Evolutionary conservation across 345 rosid genomes (phyloP).

Genomic region (Eucalyptus caleyi): DNA sequence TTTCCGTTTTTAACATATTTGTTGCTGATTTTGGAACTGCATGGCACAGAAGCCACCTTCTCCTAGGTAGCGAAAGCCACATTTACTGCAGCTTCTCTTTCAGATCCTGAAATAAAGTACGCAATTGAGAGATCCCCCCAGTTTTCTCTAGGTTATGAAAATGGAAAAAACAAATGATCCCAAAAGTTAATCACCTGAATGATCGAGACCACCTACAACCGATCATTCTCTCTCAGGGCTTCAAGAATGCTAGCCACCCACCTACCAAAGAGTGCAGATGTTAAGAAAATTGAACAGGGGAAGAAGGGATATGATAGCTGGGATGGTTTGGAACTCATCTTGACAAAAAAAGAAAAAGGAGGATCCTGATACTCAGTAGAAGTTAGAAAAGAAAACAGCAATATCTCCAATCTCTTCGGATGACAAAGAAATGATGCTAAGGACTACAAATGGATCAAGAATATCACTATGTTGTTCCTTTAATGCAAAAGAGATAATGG

Average conservation of each 20-base stretch:
- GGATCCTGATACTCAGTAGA: not conserved
- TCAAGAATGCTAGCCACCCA: slow-evolving; percentile 79
- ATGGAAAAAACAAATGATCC: not conserved
- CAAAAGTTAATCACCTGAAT: not conserved
- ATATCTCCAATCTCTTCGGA: not conserved
- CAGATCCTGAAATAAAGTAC: not conserved
- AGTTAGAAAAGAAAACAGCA: not conserved
- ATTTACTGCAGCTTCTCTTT: not conserved
- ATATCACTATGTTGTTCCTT: not conserved
- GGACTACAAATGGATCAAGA: not conserved
- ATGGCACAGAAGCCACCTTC: not conserved
- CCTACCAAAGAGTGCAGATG: slow-evolving; percentile 24
- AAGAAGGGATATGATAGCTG: not conserved
- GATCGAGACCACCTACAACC: not conserved
- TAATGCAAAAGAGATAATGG: not conserved
- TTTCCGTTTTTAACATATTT: not conserved
- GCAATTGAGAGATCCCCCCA: not conserved
- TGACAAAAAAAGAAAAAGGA: not conserved
- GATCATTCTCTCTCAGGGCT: slow-evolving; percentile 41
- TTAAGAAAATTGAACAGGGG: not conserved
- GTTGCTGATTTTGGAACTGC: not conserved
- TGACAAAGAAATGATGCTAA: not conserved
- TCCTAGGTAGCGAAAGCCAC: not conserved
- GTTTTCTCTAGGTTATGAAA: not conserved
- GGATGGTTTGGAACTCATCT: not conserved